These are phyloP conservation scores for Sparassis latifolia DNA, from an alignment of 1,284 basidiomycete species.

Conservation along the genomic window DNA sequence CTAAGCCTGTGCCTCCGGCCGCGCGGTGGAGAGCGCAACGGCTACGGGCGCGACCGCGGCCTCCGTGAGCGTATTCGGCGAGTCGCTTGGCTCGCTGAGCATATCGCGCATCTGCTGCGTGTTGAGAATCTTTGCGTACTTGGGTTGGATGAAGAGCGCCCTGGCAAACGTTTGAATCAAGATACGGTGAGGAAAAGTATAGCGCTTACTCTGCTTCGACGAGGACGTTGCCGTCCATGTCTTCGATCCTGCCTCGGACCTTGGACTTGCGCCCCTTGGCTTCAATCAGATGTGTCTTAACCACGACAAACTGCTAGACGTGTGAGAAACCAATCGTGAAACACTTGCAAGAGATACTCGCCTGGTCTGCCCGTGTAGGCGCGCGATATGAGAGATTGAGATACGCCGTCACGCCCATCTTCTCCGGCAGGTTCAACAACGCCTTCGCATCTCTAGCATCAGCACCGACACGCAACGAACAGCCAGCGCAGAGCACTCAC, in stretches of 20 bases:
- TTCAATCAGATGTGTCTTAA: slow-evolving; percentile 60
- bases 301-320: slow-evolving; percentile 55
- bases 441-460: slow-evolving; percentile 43
- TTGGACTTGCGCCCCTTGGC: slow-evolving; percentile 71
- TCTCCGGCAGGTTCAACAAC: slow-evolving; percentile 76
- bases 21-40: slow-evolving; percentile 4
- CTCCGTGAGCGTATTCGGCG: slow-evolving; percentile 15
- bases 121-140: slow-evolving; percentile 51
- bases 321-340: slow-evolving; percentile 7
- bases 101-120: slow-evolving; percentile 23
- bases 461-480: slow-evolving; percentile 1
- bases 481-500: slow-evolving; percentile 38
- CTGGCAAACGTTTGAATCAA: slow-evolving; percentile 18
- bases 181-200: neutral
- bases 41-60: slow-evolving; percentile 18
- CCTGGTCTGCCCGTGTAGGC: slow-evolving; percentile 82
- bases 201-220: slow-evolving; percentile 71
- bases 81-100: slow-evolving; percentile 23
- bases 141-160: slow-evolving; percentile 58
- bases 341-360: slow-evolving; percentile 21
- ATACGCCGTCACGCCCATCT: slow-evolving; percentile 90
- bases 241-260: slow-evolving; percentile 71
- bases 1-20: too few species aligned
- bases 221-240: slow-evolving; percentile 70
- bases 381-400: slow-evolving; percentile 72